Conservation (phyloP, 2,329 filamentous ascomycete species). For the Penicillium sp. region DNA sequence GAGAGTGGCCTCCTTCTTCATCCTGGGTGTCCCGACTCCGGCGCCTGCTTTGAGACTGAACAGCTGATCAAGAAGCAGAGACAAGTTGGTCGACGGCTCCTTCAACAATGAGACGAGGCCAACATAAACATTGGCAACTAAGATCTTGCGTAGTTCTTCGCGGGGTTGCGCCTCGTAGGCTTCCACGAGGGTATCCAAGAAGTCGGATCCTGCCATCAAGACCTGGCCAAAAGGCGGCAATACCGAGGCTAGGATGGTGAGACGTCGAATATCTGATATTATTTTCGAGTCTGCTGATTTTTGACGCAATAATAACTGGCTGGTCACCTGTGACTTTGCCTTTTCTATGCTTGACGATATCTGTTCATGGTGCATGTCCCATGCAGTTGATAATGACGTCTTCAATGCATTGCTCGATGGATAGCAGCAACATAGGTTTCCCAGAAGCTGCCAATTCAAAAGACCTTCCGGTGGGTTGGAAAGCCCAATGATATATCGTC, state of each 20-base stretch:
- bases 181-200: conserved; percentile 68
- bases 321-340: conserved; percentile 35
- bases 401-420: conserved; percentile 60
- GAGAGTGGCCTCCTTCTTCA: conserved; percentile 56
- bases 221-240: conserved; percentile 52
- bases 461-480: conserved; percentile 49
- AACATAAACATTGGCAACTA: conserved; percentile 73
- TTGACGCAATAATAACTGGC: conserved; percentile 24
- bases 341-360: conserved; percentile 39
- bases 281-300: conserved; percentile 16
- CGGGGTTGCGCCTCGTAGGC: conserved; percentile 53
- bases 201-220: conserved; percentile 82
- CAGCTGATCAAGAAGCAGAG: conserved; percentile 76
- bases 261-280: conserved; percentile 31
- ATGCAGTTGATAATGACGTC: conserved; percentile 52
- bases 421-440: conserved; percentile 66
- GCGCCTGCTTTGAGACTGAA: conserved; percentile 74
- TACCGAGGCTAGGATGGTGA: conserved; percentile 41
- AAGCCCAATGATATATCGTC: conserved; percentile 54
- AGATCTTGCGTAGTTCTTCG: conserved; percentile 60
- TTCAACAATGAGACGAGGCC: conserved; percentile 70
- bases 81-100: conserved; percentile 65
- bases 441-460: conserved; percentile 65
- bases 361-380: conserved; percentile 35
- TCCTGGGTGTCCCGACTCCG: conserved; percentile 55